Evolutionary conservation across 1,139 yeast genomes (phyloP).

Genomic region (Hanseniaspora sp.): DNA sequence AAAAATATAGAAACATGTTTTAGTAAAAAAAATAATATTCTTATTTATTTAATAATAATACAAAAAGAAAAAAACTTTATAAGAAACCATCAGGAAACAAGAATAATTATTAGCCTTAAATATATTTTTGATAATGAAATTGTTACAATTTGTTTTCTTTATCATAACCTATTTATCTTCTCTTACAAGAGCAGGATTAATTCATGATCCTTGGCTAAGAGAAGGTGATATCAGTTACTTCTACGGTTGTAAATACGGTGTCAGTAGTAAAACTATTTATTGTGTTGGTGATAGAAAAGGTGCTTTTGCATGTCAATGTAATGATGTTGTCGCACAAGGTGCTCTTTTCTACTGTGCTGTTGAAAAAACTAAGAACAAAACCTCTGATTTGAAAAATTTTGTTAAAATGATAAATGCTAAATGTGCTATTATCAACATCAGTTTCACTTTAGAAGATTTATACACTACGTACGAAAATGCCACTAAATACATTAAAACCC

Average conservation of each 20-base stretch:
- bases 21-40: too few species aligned
- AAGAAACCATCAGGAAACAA: too few species aligned
- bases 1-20: too few species aligned
- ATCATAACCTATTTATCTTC: too few species aligned
- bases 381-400: constrained; percentile 1
- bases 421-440: constrained; percentile 12
- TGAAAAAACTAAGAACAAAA: constrained; percentile 17
- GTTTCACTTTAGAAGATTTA: not conserved
- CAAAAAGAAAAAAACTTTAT: too few species aligned
- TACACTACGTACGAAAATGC: not conserved
- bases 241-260: constrained; percentile 22
- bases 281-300: constrained; percentile 19
- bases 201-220: not conserved
- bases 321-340: constrained; percentile 25
- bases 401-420: constrained; percentile 6
- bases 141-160: too few species aligned
- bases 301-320: constrained; percentile 24
- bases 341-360: constrained; percentile 26
- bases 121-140: too few species aligned
- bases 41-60: too few species aligned
- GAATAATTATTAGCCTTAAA: too few species aligned
- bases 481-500: constrained; percentile 26
- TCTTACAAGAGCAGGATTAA: too few species aligned
- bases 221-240: not conserved
- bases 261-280: constrained; percentile 21